Percentiles rank a stretch among this genome's conserved stretches.
Conservation (phyloP, 139 green algal species). For the Picochlorum sp. region DNA sequence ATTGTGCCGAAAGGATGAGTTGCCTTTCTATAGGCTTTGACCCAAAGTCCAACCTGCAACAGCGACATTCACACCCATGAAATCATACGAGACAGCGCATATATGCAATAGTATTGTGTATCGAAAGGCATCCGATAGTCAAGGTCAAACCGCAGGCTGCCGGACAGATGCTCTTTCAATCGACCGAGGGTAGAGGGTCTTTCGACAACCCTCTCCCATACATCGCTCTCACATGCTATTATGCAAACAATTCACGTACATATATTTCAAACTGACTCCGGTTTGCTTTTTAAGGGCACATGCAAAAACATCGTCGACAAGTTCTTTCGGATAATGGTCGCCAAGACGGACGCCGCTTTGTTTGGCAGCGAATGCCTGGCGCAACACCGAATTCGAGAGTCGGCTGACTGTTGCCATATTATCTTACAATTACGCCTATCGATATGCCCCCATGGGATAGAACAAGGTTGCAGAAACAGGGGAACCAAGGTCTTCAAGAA, state of each 20-base stretch:
- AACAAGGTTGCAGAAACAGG: too few species aligned
- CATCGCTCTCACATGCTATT: neutral
- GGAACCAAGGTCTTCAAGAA: too few species aligned
- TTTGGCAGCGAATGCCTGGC: conserved; percentile 6
- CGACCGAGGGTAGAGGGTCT: too few species aligned
- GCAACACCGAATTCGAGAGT: conserved; percentile 5
- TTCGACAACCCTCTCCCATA: neutral
- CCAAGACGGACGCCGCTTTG: conserved; percentile 13
- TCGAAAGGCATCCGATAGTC: too few species aligned
- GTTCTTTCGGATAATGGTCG: conserved; percentile 10
- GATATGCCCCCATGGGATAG: neutral
- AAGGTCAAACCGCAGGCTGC: too few species aligned
- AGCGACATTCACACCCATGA: neutral
- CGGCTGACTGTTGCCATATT: conserved; percentile 7
- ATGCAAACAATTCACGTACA: conserved; percentile 20
- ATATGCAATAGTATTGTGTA: too few species aligned
- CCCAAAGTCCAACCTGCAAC: conserved; percentile 91
- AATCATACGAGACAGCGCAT: neutral
- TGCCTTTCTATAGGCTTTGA: conserved; percentile 85
- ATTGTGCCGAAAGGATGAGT: conserved; percentile 90
- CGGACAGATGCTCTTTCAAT: neutral
- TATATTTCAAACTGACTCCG: conserved; percentile 89
- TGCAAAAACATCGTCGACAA: conserved; percentile 86
- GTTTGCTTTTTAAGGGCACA: conserved; percentile 90
- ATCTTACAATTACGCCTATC: neutral